Percentiles rank a stretch among this genome's conserved stretches.
Conservation (phyloP, 768 basidiomycete genomes). For the Epithele typhae region DNA sequence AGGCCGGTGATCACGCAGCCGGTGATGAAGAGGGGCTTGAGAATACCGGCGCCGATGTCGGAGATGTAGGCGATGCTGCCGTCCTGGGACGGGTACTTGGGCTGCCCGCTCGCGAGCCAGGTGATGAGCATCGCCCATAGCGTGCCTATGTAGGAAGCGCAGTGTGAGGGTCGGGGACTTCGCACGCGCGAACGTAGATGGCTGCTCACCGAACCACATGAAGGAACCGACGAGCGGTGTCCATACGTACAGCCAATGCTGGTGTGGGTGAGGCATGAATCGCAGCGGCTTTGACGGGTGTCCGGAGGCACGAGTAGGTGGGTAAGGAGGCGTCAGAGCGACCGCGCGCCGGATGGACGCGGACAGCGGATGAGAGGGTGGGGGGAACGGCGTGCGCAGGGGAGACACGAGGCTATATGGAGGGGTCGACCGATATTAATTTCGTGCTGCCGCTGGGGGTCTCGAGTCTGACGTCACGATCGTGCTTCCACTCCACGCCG, state of each 20-base stretch:
- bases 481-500: too few relatives aligned
- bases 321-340: too few relatives aligned
- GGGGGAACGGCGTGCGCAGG: too few relatives aligned
- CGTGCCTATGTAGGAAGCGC: constrained; percentile 34
- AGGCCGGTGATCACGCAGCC: constrained; percentile 61
- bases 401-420: too few relatives aligned
- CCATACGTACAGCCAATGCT: constrained; percentile 61
- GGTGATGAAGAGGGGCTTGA: constrained; percentile 74
- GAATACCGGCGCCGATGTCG: constrained; percentile 65
- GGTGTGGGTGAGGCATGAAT: constrained; percentile 20
- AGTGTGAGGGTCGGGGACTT: background rate
- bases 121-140: constrained; percentile 67
- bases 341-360: too few relatives aligned
- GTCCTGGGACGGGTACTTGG: constrained; percentile 52
- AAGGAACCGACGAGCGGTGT: constrained; percentile 56
- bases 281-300: background rate
- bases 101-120: constrained; percentile 65
- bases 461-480: too few relatives aligned
- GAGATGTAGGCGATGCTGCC: constrained; percentile 69
- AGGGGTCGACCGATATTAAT: too few relatives aligned
- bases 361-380: too few relatives aligned
- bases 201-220: constrained; percentile 59
- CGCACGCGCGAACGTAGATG: background rate
- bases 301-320: background rate
- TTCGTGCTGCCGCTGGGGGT: too few relatives aligned